Base-by-base conservation (phyloP, 331 rosid species). In the Erythrophleum ivorense region DNA sequence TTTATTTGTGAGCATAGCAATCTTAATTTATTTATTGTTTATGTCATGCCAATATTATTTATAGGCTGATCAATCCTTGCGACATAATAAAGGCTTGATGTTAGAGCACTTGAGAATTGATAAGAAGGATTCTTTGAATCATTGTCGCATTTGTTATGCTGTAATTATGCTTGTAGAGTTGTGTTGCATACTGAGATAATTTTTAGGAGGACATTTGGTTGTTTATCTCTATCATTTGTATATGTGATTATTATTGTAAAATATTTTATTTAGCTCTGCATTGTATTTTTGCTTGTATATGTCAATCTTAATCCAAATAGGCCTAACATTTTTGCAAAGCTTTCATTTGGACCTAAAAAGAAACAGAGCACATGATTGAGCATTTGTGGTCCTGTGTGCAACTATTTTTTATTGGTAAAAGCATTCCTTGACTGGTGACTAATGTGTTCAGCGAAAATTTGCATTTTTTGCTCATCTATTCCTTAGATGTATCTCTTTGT, bases 21-120 rank as follows among this genome's bases (percentile, higher is more conserved):
- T 24, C 29, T 78, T 82, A 34, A 36, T 67, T 57, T 45, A 16
- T 86, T 50, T 58, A 14, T 83, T 66, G 13, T 85, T 73, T 79
- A 48, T 70, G 36, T 65, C 70, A 72, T 86, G 85, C 75, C 80
- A 73, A 87, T 91, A 84, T 85, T 74, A 75, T 79, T 84, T 71
- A 73, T 88, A 95, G 98, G 99, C 99, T 34, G 99, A 95, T 91
- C 94, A 98, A 80, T 91, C 98, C 62, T 81, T 95, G 92, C 91
- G 98, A 63, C 97, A 93, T 86, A 95, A 87, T 74, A 92, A 90
- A 86, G 91, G 86, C 77, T 80, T 95, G 92, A 68, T 79, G 57
- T 80, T 95, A 84, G 94, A 95, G 83, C 99, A 97, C 62, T 86
- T 95, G 92, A 91, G 98, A 88, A 93, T 95, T 84, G 99, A 95